Conservation (phyloP, 1,139 yeast species). For the Candida sp. region DNA sequence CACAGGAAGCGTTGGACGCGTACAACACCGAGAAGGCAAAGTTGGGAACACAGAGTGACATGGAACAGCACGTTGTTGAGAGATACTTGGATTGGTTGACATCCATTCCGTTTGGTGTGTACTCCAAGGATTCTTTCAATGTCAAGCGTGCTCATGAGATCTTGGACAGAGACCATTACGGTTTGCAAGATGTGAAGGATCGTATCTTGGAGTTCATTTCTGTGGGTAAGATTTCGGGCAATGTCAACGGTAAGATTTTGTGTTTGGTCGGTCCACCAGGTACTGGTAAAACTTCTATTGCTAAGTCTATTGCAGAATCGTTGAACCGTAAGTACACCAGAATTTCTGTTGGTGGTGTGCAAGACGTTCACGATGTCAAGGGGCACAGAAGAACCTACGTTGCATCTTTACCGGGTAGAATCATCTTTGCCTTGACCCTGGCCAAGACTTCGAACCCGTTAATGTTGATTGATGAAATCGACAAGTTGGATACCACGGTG, state of each 20-base stretch:
- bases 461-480: constrained; percentile 93
- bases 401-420: constrained; percentile 95
- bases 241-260: constrained; percentile 91
- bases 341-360: constrained; percentile 96
- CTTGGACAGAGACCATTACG: constrained; percentile 82
- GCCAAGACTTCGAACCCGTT: constrained; percentile 92
- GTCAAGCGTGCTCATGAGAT: constrained; percentile 72
- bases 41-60: constrained; percentile 66
- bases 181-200: constrained; percentile 80
- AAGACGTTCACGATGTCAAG: constrained; percentile 95
- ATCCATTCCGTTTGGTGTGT: constrained; percentile 93
- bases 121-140: constrained; percentile 79
- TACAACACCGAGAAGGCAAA: constrained; percentile 87
- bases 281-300: constrained; percentile 97
- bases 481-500: constrained; percentile 60
- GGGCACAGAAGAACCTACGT: constrained; percentile 98
- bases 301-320: constrained; percentile 91
- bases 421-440: constrained; percentile 86
- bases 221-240: constrained; percentile 81
- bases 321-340: constrained; percentile 86
- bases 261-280: constrained; percentile 99
- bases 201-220: constrained; percentile 83
- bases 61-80: constrained; percentile 89
- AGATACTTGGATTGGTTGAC: constrained; percentile 91
- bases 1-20: constrained; percentile 83